phyloP scores from a whole-genome alignment of 495 filamentous ascomycete genomes.

The Penicillium antarcticum region DNA sequence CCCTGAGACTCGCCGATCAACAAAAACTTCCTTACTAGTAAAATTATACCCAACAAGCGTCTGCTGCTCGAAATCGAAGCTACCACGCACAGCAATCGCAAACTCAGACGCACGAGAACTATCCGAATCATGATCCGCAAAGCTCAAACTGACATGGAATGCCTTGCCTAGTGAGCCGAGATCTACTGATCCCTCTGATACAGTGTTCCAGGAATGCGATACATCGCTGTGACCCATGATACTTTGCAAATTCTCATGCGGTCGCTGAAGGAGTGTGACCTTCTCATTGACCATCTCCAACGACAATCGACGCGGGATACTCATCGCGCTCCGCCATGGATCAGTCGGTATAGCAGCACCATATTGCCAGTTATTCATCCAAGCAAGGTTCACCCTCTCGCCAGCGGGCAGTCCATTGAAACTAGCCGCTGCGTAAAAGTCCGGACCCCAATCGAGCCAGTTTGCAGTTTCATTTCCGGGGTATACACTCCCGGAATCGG shows the following conservation, averaged over 20 bases:
- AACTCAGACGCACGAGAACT: constrained; percentile 12
- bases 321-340: constrained; percentile 52
- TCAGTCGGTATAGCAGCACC: constrained; percentile 27
- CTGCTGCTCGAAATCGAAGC: constrained; percentile 36
- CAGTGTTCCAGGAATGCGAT: constrained; percentile 5
- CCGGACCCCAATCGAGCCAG: constrained; percentile 49
- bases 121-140: constrained; percentile 9
- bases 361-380: constrained; percentile 63
- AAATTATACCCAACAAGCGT: constrained; percentile 42
- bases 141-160: constrained; percentile 21
- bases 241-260: constrained; percentile 12
- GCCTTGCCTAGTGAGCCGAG: constrained; percentile 17
- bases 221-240: constrained; percentile 2
- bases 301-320: constrained; percentile 39
- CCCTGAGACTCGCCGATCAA: constrained; percentile 30
- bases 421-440: constrained; percentile 53
- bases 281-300: constrained; percentile 19
- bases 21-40: constrained; percentile 27
- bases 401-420: constrained; percentile 23
- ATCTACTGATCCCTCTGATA: constrained; percentile 9
- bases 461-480: constrained; percentile 6
- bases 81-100: constrained; percentile 23
- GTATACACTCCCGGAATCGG: constrained; percentile 16
- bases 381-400: constrained; percentile 45
- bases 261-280: constrained; percentile 19